Conservation (phyloP, 768 basidiomycete genomes). For the Phanerochaete carnosa region DNA sequence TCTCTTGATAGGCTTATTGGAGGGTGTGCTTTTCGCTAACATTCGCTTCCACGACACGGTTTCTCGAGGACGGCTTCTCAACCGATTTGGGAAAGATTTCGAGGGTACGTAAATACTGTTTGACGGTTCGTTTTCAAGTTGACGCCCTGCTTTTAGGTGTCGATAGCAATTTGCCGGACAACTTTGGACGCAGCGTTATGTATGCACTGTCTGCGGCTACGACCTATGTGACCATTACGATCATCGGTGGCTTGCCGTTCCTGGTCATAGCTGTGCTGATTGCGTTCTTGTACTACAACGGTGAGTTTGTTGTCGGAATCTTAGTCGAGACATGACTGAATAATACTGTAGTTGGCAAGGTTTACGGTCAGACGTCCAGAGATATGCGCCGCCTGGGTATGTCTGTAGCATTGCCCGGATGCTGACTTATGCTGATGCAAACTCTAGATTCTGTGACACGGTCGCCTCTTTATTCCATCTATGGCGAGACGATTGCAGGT, state of each 20-base stretch:
- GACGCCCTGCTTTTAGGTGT: slow-evolving; percentile 45
- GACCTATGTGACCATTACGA: slow-evolving; percentile 69
- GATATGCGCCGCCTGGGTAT: slow-evolving; percentile 78
- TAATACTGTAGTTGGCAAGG: slow-evolving; percentile 35
- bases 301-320: slow-evolving; percentile 33
- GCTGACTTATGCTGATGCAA: background rate
- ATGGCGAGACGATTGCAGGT: slow-evolving; percentile 50
- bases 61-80: slow-evolving; percentile 77
- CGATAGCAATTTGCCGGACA: slow-evolving; percentile 79
- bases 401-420: slow-evolving; percentile 12
- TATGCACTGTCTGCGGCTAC: slow-evolving; percentile 68
- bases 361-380: slow-evolving; percentile 84
- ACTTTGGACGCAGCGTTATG: slow-evolving; percentile 77
- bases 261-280: slow-evolving; percentile 55
- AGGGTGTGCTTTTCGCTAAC: slow-evolving; percentile 81
- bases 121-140: background rate
- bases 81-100: slow-evolving; percentile 88
- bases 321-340: slow-evolving; percentile 29
- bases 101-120: slow-evolving; percentile 44
- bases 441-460: slow-evolving; percentile 38
- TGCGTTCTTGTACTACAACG: slow-evolving; percentile 66
- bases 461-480: slow-evolving; percentile 50
- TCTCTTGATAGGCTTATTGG: slow-evolving; percentile 49
- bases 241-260: slow-evolving; percentile 79
- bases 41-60: slow-evolving; percentile 94